Percentiles rank a stretch among this genome's conserved stretches.
phyloP scores from a whole-genome alignment of 441 rosid genomes.

The Manihot esculenta region DNA sequence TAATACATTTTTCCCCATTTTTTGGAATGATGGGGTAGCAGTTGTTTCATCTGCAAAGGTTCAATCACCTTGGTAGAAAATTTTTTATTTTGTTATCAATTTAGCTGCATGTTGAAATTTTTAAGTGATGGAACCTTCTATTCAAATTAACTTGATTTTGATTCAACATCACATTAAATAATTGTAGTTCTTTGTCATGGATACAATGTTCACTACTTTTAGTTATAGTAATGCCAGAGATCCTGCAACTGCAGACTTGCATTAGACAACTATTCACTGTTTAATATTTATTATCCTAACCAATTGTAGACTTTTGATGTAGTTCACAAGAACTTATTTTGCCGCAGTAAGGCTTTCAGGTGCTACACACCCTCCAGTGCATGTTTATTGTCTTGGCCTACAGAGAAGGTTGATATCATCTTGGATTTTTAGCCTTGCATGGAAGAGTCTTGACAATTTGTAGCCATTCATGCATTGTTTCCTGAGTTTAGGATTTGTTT shows the following conservation, averaged over 20 bases:
- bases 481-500: not conserved
- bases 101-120: not conserved
- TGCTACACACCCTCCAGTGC: conserved; percentile 83
- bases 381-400: not conserved
- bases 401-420: not conserved
- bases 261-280: not conserved
- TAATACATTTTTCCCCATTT: conserved; percentile 11
- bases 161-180: not conserved
- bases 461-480: not conserved
- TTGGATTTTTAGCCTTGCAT: not conserved
- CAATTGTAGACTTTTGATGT: conserved; percentile 20
- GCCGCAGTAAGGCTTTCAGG: conserved; percentile 91
- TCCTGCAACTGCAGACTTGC: too few species aligned
- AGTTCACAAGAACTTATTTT: conserved; percentile 83
- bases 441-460: not conserved
- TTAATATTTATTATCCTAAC: not conserved
- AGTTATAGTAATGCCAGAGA: too few species aligned
- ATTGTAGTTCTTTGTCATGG: not conserved
- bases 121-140: not conserved
- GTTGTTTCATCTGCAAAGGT: conserved; percentile 94
- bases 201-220: not conserved
- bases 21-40: conserved; percentile 94
- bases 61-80: not conserved
- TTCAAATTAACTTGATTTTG: not conserved
- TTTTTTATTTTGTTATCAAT: not conserved